phyloP scores from a whole-genome alignment of 2,329 filamentous ascomycete species.

The Calonectria ilicicola region DNA sequence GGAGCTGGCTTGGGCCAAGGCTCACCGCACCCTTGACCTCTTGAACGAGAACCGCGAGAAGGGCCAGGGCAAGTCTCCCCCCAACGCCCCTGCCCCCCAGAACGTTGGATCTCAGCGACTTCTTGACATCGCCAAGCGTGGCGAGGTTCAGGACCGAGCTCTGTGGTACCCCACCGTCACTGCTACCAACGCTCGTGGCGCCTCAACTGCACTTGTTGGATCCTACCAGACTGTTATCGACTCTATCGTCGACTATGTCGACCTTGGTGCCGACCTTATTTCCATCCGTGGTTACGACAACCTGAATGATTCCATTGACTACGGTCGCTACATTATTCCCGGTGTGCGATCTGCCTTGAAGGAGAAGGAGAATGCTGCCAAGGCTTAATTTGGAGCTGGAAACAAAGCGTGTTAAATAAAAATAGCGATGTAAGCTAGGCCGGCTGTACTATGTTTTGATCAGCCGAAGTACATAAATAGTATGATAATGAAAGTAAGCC shows the following conservation, averaged over 20 bases:
- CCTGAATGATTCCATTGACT: slow-evolving; percentile 69
- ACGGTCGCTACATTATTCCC: slow-evolving; percentile 67
- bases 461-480: background rate
- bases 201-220: slow-evolving; percentile 69
- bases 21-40: slow-evolving; percentile 65
- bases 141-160: slow-evolving; percentile 70
- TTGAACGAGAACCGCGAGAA: slow-evolving; percentile 58
- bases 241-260: slow-evolving; percentile 68
- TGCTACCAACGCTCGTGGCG: slow-evolving; percentile 69
- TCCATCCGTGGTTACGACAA: slow-evolving; percentile 73
- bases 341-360: slow-evolving; percentile 55
- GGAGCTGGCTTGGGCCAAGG: slow-evolving; percentile 72
- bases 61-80: slow-evolving; percentile 44
- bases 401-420: background rate
- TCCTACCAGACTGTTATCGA: slow-evolving; percentile 64
- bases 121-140: slow-evolving; percentile 66
- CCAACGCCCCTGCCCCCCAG: slow-evolving; percentile 54
- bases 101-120: slow-evolving; percentile 71
- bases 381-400: background rate
- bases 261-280: slow-evolving; percentile 67
- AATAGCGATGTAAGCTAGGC: background rate
- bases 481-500: slow-evolving; percentile 6
- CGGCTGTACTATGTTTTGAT: background rate
- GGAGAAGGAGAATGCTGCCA: slow-evolving; percentile 37
- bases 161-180: slow-evolving; percentile 74